Evolutionary conservation across 371 early-diverging fungal species (phyloP), one percentile per base, ranked within the genome.

Genomic region (Zopfochytrium polystomum): DNA sequence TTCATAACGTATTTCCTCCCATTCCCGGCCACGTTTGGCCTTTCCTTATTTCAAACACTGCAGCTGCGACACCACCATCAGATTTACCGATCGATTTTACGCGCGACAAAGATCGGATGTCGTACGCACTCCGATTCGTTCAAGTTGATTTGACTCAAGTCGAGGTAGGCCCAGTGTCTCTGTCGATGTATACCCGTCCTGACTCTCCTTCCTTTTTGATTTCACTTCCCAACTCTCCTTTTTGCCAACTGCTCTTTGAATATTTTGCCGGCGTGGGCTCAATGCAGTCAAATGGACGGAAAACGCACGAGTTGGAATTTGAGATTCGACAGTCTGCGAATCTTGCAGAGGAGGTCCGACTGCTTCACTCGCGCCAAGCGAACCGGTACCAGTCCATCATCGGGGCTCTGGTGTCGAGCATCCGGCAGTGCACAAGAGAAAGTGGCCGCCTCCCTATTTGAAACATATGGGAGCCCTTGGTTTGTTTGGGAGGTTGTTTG

Each of bases 91-190:
- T 30, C 25, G 29, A 43, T 20, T 57, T 51, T 43, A 9, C 27
- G 53, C 56, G 67, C 4, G 60, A 67, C 29, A 67, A 67, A 42
- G 68, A 67, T 45, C 63, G 68, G 6, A n/a, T 67, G 18, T 67
- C 68, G 22, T 67, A 67, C 51, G 54, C 58, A 3, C 46, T 47
- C 52, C 62, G 63, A 45, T 23, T 29, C 23, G 62, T 62, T 27
- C 68, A 58, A 25, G 47, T 67, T 18, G 68, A 67, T 59, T 53
- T 67, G 38, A 67, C 68, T 2, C 68, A 67, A 63, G 62, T 63
- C n/a, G 2, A 55, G 52, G 13, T 55, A 62, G 20, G 63, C 60
- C 32, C 31, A 43, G 7, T 26, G 26, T 6, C 23, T 52, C 9
- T 48, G 5, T 48, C 25, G 11, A 25, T 9, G 15, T 25, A 48